phyloP scores from a whole-genome alignment of 345 rosid genomes.

The Lumnitzera racemosa region DNA sequence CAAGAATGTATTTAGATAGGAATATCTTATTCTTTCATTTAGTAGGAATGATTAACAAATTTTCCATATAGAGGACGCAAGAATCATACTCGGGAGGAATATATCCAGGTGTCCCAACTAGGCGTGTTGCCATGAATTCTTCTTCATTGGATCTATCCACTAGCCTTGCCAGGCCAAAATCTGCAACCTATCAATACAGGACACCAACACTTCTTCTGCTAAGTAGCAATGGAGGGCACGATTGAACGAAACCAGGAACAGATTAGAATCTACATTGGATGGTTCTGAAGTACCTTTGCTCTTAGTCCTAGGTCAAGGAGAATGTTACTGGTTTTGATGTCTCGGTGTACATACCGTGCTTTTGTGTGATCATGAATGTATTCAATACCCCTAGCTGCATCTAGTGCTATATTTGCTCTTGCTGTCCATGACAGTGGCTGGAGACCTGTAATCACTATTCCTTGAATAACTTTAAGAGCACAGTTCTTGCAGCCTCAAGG shows the following conservation, averaged over 20 bases:
- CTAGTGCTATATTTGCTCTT: slow-evolving; percentile 24
- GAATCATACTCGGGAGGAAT: slow-evolving; percentile 30
- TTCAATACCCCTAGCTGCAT: slow-evolving; percentile 32
- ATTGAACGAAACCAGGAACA: no score
- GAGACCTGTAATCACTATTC: slow-evolving; percentile 11
- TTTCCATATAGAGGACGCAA: background rate
- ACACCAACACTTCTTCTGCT: background rate
- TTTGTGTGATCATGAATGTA: slow-evolving; percentile 35
- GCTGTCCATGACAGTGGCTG: slow-evolving; percentile 27
- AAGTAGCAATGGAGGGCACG: no score
- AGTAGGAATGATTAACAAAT: no score
- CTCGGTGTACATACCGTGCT: slow-evolving; percentile 27
- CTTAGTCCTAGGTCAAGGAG: slow-evolving; percentile 26
- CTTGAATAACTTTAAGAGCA: no score
- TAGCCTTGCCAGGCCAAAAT: slow-evolving; percentile 31
- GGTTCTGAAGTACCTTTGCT: slow-evolving; percentile 19
- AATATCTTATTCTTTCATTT: no score
- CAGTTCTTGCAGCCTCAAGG: no score
- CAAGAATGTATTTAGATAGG: no score
- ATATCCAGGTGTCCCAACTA: slow-evolving; percentile 35
- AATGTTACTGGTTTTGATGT: slow-evolving; percentile 30
- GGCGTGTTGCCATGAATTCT: slow-evolving; percentile 15
- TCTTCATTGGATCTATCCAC: slow-evolving; percentile 26
- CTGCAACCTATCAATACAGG: slow-evolving; percentile 17
- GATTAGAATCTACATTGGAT: no score